Conservation (phyloP, 192 early-diverging fungal genomes). For the Rhizoclosmatium sp. region DNA sequence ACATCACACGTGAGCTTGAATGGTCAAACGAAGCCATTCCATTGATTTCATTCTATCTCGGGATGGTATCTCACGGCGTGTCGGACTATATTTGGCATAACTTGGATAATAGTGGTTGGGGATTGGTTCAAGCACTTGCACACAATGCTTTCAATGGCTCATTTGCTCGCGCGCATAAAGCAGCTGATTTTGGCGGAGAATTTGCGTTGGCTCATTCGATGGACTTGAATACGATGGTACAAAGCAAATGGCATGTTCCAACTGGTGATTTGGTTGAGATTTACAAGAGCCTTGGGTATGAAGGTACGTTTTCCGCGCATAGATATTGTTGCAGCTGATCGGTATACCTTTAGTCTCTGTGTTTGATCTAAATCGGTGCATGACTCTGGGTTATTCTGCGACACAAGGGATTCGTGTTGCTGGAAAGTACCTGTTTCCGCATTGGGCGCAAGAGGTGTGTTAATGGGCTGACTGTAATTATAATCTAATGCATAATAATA, state of each 20-base stretch:
- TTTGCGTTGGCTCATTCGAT: conserved; percentile 62
- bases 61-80: conserved; percentile 71
- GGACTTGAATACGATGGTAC: conserved; percentile 5
- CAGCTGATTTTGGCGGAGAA: conserved; percentile 73
- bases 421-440: conserved; percentile 65
- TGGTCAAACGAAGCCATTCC: conserved; percentile 59
- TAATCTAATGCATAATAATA: conserved; percentile 34
- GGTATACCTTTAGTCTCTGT: conserved; percentile 28
- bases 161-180: conserved; percentile 57
- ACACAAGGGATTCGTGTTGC: conserved; percentile 61
- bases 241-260: conserved; percentile 66
- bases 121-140: conserved; percentile 60
- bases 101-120: conserved; percentile 52
- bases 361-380: conserved; percentile 57
- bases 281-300: conserved; percentile 59
- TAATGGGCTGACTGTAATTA: neutral
- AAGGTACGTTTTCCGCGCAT: conserved; percentile 23
- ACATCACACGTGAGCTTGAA: conserved; percentile 2
- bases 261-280: conserved; percentile 70
- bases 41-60: conserved; percentile 71
- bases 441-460: conserved; percentile 61
- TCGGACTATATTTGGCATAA: conserved; percentile 77
- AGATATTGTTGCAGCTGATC: neutral
- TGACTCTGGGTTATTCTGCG: conserved; percentile 66
- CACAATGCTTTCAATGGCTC: conserved; percentile 37